Evolutionary conservation across 441 rosid species (phyloP), one percentile per base, ranked within the genome.

Genomic region (Caryocar brasiliense): DNA sequence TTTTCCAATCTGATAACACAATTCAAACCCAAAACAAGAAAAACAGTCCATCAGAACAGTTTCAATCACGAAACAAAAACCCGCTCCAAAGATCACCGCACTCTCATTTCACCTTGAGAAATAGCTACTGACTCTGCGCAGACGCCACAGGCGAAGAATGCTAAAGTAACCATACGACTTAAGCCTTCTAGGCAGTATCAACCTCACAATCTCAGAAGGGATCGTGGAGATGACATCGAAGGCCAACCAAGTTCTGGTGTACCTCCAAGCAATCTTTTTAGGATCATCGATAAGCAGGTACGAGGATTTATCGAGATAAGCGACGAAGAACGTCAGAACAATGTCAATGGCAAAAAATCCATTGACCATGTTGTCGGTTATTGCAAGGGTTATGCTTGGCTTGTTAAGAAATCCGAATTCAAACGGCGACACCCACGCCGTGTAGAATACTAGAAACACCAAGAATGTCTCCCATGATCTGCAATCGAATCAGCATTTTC

Each of bases 121-220:
- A 43, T 81, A 70, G 10, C 27, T 37, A 60, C 97, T 74, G 54
- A 79, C 95, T 70, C 97, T 75, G 18, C 91, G 80, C 14, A 89
- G 83, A 56, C 95, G 97, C 97, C 97, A 89, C 0, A 90, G 85
- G 22, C 97, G 91, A 28, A 87, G 75, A 82, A 90, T 80, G 41
- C 75, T 80, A 24, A 81, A 77, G 49, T 79, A 71, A 1, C 91
- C 91, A 56, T 81, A 89, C 3, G 76, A 65, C 40, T 64, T 74
- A n/a, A 83, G 47, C 17, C 66, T 46, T 24, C 65, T 17, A 18
- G 91, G 95, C 62, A 86, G 53, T 15, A 76, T 53, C 18, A 27
- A 45, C 47, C 67, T 54, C 34, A 73, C 71, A 40, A 80, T 6
- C 53, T 86, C 95, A 45, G 75, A 77, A 29, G 95, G 97, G 61